These are phyloP conservation scores for Crotalaria pallida DNA, from an alignment of 306 rosid species.

Conservation along the genomic window DNA sequence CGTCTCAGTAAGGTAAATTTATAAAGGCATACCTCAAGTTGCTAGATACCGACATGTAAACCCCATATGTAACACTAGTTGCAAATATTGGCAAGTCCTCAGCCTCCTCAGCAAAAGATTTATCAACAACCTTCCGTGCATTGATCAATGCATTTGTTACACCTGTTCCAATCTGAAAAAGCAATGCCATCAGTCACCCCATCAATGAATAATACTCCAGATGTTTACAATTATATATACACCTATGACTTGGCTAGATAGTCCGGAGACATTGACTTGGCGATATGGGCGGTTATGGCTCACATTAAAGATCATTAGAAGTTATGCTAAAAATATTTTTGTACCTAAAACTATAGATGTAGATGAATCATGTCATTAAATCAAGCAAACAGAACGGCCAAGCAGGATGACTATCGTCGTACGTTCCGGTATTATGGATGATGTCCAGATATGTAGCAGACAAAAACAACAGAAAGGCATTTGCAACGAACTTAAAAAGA, in stretches of 20 bases:
- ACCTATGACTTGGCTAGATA: background rate
- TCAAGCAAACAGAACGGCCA: background rate
- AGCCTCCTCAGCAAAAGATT: slow-evolving; percentile 75
- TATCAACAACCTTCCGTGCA: slow-evolving; percentile 59
- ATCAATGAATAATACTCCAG: background rate
- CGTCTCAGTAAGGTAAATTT: background rate
- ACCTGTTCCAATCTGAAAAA: slow-evolving; percentile 80
- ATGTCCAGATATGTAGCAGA: background rate
- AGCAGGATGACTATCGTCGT: background rate
- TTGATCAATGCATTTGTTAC: slow-evolving; percentile 75
- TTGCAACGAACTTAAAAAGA: background rate
- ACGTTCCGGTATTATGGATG: background rate
- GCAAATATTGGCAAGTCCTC: slow-evolving; percentile 72
- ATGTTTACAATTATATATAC: background rate
- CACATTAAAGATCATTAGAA: background rate
- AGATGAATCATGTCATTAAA: background rate
- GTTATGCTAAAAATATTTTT: background rate
- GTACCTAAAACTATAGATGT: background rate
- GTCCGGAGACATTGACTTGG: background rate
- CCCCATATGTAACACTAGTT: slow-evolving; percentile 84
- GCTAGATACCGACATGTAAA: slow-evolving; percentile 89
- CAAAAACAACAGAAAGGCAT: background rate
- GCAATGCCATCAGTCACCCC: background rate
- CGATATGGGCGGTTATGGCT: background rate
- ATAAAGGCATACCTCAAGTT: slow-evolving; percentile 63